These are phyloP conservation scores for Cymodocea nodosa DNA, from an alignment of 116 monocot species.

Conservation along the genomic window DNA sequence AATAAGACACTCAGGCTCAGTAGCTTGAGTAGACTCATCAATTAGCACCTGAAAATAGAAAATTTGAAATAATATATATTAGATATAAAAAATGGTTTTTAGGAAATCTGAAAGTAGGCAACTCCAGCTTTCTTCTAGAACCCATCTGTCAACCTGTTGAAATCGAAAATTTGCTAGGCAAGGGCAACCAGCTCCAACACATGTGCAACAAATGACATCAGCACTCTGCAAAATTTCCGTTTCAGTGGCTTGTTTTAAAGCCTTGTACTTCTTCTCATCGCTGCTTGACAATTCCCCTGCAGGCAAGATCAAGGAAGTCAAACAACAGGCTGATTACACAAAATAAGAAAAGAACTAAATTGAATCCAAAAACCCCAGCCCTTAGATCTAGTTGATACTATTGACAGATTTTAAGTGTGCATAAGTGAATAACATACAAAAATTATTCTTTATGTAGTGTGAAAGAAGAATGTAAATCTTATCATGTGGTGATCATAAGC, in stretches of 20 bases:
- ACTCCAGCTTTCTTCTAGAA: not conserved
- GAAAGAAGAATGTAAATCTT: too few relatives aligned
- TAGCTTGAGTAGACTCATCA: slow-evolving; percentile 97
- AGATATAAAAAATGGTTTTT: too few relatives aligned
- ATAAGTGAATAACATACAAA: too few relatives aligned
- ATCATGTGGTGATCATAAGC: too few relatives aligned
- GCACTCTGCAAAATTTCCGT: slow-evolving; percentile 97
- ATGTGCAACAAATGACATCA: slow-evolving; percentile 99
- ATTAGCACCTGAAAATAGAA: slow-evolving; percentile 73
- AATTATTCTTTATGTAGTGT: too few relatives aligned
- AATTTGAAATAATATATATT: not conserved
- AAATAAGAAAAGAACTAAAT: too few relatives aligned
- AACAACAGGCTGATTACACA: not conserved
- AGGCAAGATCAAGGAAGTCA: not conserved
- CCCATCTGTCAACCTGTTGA: slow-evolving; percentile 64
- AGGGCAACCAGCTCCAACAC: slow-evolving; percentile 99
- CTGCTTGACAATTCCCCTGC: slow-evolving; percentile 93
- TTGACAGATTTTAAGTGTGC: too few relatives aligned
- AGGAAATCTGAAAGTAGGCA: too few relatives aligned
- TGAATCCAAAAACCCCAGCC: too few relatives aligned
- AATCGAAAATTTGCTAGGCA: slow-evolving; percentile 89
- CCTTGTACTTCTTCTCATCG: slow-evolving; percentile 98
- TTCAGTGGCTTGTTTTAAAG: slow-evolving; percentile 94
- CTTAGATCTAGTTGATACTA: too few relatives aligned
- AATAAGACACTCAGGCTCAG: slow-evolving; percentile 98